Percentiles rank a stretch among this genome's conserved stretches.
Conservation (phyloP, 163 green algal species). For the Scenedesmus sp. region DNA sequence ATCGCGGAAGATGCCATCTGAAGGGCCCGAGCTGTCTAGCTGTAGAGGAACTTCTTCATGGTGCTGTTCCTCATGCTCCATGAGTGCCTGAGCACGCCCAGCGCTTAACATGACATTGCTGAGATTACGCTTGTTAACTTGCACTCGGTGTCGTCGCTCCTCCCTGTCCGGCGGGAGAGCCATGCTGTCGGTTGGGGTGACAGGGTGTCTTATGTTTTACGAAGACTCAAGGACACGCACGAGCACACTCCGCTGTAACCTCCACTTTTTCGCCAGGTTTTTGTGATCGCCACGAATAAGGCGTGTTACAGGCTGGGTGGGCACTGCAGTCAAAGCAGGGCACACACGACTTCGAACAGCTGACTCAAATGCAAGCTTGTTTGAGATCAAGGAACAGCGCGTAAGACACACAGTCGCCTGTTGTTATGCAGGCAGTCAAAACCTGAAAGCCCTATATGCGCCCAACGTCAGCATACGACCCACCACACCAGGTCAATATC, state of each 20-base stretch:
- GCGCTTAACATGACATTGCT: not conserved
- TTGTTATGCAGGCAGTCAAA: not conserved
- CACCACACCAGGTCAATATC: not conserved
- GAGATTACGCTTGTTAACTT: not conserved
- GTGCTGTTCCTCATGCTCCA: not conserved
- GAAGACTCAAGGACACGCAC: not conserved
- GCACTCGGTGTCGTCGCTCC: not conserved
- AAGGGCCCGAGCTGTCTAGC: not conserved
- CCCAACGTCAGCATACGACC: not conserved
- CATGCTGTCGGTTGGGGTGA: not conserved
- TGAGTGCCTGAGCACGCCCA: not conserved
- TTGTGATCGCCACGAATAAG: not conserved
- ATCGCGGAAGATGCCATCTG: not conserved
- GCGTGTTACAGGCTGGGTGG: not conserved
- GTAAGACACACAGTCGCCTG: not conserved
- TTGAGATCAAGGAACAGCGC: not conserved
- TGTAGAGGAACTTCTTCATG: not conserved
- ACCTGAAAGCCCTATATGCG: not conserved
- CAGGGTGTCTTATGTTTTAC: not conserved
- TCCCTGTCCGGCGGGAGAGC: not conserved
- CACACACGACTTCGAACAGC: not conserved
- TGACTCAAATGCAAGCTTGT: not conserved
- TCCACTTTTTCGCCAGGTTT: no score
- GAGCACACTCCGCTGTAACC: not conserved
- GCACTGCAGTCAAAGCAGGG: slow-evolving; percentile 10